phyloP scores from a whole-genome alignment of 1,139 yeast genomes.

The Suhomyces taliae region DNA sequence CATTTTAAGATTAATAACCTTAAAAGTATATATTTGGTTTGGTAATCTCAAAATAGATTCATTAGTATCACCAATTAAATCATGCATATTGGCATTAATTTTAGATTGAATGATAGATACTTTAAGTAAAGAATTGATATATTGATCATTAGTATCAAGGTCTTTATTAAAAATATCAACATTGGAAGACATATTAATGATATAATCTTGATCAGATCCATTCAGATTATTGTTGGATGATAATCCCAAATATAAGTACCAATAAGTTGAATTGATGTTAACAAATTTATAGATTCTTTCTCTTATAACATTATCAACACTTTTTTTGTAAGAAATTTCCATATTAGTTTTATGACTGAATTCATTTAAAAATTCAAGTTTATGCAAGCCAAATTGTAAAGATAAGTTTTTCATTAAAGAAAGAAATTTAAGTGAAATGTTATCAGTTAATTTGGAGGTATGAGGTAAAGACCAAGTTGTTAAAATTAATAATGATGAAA shows the following conservation, averaged over 20 bases:
- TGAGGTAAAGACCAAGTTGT: conserved; percentile 52
- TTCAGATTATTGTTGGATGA: conserved; percentile 40
- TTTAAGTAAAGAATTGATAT: conserved; percentile 41
- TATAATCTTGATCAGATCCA: conserved; percentile 45
- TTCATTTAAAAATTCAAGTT: conserved; percentile 43
- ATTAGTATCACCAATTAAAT: conserved; percentile 23
- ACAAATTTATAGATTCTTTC: conserved; percentile 48
- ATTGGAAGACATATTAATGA: conserved; percentile 37
- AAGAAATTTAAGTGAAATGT: conserved; percentile 39
- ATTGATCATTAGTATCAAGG: conserved; percentile 28
- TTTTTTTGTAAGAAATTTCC: conserved; percentile 33
- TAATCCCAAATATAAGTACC: conserved; percentile 45
- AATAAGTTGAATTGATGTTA: conserved; percentile 45
- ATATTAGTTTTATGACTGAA: conserved; percentile 46
- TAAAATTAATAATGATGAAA: conserved; percentile 40
- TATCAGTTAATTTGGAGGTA: conserved; percentile 33
- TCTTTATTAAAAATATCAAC: conserved; percentile 24
- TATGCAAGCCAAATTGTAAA: conserved; percentile 47
- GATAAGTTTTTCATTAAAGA: conserved; percentile 44
- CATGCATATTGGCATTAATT: conserved; percentile 42
- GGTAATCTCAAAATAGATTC: conserved; percentile 19
- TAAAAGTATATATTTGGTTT: conserved; percentile 25
- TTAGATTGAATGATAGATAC: conserved; percentile 45
- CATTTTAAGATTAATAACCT: conserved; percentile 43
- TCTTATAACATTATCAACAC: conserved; percentile 37